phyloP scores from a whole-genome alignment of 2,329 filamentous ascomycete species.

The Teratosphaeriaceae sp. region DNA sequence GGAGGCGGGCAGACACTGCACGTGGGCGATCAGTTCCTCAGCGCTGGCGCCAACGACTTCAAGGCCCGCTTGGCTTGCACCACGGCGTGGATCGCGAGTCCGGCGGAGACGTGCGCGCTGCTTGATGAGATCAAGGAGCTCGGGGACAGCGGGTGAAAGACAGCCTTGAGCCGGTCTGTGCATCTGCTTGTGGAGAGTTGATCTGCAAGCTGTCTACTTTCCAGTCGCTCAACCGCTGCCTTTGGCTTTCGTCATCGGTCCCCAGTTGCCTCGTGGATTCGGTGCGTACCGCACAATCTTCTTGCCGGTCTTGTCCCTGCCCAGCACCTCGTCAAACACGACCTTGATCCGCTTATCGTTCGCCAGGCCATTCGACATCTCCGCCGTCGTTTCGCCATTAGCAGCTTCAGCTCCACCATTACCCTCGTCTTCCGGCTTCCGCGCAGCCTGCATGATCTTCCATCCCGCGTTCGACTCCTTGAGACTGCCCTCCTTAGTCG shows the following conservation, averaged over 20 bases:
- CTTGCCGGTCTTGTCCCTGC: constrained; percentile 58
- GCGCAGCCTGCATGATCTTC: constrained; percentile 45
- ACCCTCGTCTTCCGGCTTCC: constrained; percentile 30
- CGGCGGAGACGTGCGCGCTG: constrained; percentile 80
- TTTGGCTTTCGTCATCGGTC: constrained; percentile 60
- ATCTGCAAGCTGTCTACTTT: neutral
- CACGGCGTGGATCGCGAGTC: constrained; percentile 94
- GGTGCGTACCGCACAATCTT: constrained; percentile 79
- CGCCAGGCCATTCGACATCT: constrained; percentile 15
- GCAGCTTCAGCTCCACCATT: constrained; percentile 10
- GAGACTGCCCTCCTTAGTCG: constrained; percentile 66
- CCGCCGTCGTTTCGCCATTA: constrained; percentile 1
- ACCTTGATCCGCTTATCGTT: constrained; percentile 53
- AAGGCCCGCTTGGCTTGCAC: constrained; percentile 89
- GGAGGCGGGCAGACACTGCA: constrained; percentile 76
- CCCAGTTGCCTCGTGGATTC: constrained; percentile 91
- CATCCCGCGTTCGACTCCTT: constrained; percentile 65
- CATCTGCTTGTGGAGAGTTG: neutral
- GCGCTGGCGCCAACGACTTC: constrained; percentile 93
- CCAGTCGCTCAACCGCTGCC: constrained; percentile 13
- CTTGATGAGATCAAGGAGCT: constrained; percentile 65
- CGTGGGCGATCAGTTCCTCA: constrained; percentile 93
- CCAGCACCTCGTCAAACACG: constrained; percentile 74
- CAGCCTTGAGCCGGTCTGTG: neutral
- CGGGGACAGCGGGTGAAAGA: neutral